These are phyloP conservation scores for Malus orientalis DNA, from an alignment of 306 rosid genomes.

Conservation along the genomic window DNA sequence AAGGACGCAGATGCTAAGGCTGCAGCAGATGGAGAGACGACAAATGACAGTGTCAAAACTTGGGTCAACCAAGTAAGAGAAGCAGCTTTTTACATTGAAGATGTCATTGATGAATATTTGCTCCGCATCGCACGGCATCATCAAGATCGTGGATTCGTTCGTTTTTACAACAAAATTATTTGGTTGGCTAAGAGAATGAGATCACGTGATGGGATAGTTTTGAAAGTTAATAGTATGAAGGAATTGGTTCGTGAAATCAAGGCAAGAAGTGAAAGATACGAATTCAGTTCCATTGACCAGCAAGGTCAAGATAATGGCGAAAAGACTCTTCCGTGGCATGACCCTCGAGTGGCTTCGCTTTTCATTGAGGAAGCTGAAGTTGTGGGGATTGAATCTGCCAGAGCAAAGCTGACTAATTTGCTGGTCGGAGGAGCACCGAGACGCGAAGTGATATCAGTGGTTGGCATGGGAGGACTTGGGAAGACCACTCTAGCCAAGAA, in stretches of 20 bases:
- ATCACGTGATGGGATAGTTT: background rate
- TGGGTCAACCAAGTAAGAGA: too few relatives aligned
- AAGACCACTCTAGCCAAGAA: conserved; percentile 8
- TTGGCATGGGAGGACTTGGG: conserved; percentile 12
- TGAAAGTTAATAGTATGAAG: background rate
- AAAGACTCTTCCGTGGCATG: background rate
- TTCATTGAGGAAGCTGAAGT: too few relatives aligned
- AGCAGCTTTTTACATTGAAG: too few relatives aligned
- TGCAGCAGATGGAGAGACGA: too few relatives aligned
- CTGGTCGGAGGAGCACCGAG: background rate
- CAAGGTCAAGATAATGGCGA: too few relatives aligned
- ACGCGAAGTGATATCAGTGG: background rate
- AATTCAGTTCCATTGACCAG: background rate
- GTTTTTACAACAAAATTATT: background rate
- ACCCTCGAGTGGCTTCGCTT: too few relatives aligned
- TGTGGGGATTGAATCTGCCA: background rate
- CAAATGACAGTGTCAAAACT: too few relatives aligned
- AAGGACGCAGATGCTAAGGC: background rate
- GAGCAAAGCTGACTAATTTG: background rate
- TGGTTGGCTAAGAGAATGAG: background rate
- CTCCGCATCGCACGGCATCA: background rate
- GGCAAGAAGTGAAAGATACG: background rate
- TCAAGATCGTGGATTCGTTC: background rate
- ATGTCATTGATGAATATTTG: background rate
- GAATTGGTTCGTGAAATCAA: background rate